Evolutionary conservation across 495 filamentous ascomycete genomes (phyloP).

Genomic region (Durotheca rogersii): DNA sequence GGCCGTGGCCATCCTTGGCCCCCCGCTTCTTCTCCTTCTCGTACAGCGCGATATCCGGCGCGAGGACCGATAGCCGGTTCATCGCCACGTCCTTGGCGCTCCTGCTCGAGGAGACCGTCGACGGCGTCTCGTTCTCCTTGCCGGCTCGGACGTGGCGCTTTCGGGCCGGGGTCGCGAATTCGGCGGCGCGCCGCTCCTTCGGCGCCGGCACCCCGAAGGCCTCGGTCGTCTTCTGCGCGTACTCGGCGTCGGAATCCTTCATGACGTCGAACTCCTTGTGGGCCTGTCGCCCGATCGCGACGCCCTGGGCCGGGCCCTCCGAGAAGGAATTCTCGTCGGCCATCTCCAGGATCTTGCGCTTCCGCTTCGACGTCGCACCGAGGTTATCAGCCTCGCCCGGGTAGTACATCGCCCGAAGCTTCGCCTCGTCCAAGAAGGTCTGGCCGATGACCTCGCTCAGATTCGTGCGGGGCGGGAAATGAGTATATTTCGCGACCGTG

Average conservation of each 20-base stretch:
- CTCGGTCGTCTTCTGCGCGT: conserved; percentile 25
- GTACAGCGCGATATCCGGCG: conserved; percentile 81
- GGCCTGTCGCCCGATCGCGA: conserved; percentile 29
- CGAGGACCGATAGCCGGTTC: conserved; percentile 70
- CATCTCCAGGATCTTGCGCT: conserved; percentile 42
- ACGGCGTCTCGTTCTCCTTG: conserved; percentile 87
- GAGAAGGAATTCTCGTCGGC: conserved; percentile 42
- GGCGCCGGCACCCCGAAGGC: conserved; percentile 31
- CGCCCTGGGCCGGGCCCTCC: conserved; percentile 25
- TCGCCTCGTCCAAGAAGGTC: conserved; percentile 55
- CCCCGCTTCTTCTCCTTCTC: conserved; percentile 86
- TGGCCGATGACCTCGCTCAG: conserved; percentile 90
- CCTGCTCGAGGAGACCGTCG: conserved; percentile 64
- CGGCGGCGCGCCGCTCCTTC: conserved; percentile 19
- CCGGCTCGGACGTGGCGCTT: conserved; percentile 47
- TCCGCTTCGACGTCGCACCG: conserved; percentile 38
- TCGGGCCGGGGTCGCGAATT: conserved; percentile 47
- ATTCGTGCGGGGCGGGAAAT: conserved; percentile 86
- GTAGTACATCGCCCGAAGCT: conserved; percentile 40
- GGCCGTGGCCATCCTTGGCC: conserved; percentile 64
- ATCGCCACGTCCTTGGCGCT: conserved; percentile 83
- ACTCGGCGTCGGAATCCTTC: conserved; percentile 30
- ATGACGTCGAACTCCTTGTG: conserved; percentile 39
- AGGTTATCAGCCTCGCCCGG: conserved; percentile 41
- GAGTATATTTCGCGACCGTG: conserved; percentile 68